phyloP scores from a whole-genome alignment of 2,329 filamentous ascomycete genomes.

The Didymosphaeria variabile region DNA sequence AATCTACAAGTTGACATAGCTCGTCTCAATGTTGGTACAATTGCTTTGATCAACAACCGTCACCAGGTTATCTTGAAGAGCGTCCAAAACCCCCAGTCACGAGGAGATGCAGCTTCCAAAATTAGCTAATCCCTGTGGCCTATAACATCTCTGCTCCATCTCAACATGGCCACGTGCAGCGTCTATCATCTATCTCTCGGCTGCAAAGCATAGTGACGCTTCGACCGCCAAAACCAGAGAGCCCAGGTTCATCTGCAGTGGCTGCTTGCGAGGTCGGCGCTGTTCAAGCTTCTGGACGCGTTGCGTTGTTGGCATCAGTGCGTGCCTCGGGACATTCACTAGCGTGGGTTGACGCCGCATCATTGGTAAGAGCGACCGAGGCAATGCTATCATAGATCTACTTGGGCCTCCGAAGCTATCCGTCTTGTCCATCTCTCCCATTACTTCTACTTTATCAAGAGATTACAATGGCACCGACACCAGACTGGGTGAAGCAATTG shows the following conservation, averaged over 20 bases:
- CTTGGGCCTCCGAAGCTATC: slow-evolving; percentile 8
- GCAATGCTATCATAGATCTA: background rate
- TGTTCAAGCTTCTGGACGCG: background rate
- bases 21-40: background rate
- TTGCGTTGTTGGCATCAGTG: background rate
- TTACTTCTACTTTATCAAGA: slow-evolving; percentile 11
- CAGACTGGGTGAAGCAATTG: slow-evolving; percentile 73
- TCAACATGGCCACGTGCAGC: background rate
- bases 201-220: background rate
- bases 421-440: slow-evolving; percentile 19
- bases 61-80: background rate
- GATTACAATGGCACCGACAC: slow-evolving; percentile 53
- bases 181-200: background rate
- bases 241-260: background rate
- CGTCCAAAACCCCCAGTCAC: background rate
- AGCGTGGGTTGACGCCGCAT: background rate
- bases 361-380: slow-evolving; percentile 4
- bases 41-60: background rate
- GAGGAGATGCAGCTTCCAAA: background rate
- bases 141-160: background rate
- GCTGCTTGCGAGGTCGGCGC: background rate
- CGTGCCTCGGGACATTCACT: slow-evolving; percentile 8
- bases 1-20: background rate
- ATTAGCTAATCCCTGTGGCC: no score
- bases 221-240: background rate